Evolutionary conservation across 208 protist genomes (phyloP).

Genomic region (Wallacemonas sp.): DNA sequence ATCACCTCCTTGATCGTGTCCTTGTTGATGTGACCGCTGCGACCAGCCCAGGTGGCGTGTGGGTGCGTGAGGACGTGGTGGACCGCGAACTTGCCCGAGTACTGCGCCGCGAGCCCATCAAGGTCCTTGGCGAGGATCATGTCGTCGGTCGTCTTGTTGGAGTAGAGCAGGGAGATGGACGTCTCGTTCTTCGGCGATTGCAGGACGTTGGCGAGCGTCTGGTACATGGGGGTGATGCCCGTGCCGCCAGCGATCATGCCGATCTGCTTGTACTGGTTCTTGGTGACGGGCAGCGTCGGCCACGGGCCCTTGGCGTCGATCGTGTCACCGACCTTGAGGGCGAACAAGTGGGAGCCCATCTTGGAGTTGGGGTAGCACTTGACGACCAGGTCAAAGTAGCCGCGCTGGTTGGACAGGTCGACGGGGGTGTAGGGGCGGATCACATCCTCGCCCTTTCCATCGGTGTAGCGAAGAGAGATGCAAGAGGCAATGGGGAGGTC

Average conservation of each 20-base stretch:
- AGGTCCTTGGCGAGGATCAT: conserved; percentile 79
- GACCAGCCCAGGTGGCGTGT: conserved; percentile 49
- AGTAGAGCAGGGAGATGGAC: conserved; percentile 70
- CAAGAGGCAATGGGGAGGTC: conserved; percentile 56
- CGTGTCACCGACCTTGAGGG: conserved; percentile 78
- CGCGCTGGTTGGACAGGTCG: conserved; percentile 47
- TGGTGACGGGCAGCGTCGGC: conserved; percentile 63
- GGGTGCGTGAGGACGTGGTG: conserved; percentile 71
- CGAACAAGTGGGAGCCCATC: conserved; percentile 88
- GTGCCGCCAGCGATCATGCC: conserved; percentile 90
- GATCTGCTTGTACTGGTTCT: conserved; percentile 65
- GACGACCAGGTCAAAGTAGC: conserved; percentile 73
- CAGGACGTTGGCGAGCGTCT: conserved; percentile 75
- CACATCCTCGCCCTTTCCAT: conserved; percentile 65
- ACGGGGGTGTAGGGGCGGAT: conserved; percentile 81
- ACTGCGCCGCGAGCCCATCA: conserved; percentile 44
- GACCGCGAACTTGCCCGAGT: conserved; percentile 63
- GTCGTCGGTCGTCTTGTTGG: conserved; percentile 77
- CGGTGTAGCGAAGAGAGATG: conserved; percentile 62
- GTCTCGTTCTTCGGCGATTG: conserved; percentile 54
- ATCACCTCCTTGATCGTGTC: conserved; percentile 65
- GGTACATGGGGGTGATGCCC: conserved; percentile 91
- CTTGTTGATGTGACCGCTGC: conserved; percentile 62
- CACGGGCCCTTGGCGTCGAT: conserved; percentile 86
- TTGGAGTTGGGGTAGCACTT: conserved; percentile 86